A percentile compares a stretch with the other conserved stretches of the same genome.
phyloP scores from a whole-genome alignment of 176 grass and related monocot genomes.

The Paspalum vaginatum region DNA sequence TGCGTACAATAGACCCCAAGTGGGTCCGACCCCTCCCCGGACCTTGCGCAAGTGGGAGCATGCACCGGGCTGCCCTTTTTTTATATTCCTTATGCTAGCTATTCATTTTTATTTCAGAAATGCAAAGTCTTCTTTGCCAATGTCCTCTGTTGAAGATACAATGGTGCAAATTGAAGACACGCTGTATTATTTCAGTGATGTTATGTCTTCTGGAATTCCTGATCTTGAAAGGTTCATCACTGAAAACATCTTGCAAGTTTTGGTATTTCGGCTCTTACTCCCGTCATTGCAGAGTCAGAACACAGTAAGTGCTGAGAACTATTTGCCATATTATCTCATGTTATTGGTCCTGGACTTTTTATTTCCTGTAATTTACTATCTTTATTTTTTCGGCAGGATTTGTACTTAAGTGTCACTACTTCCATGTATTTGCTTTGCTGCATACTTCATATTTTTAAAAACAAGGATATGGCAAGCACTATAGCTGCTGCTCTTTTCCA shows the following conservation, averaged over 20 bases:
- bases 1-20: no score
- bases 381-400: slow-evolving; percentile 65
- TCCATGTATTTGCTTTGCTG: slow-evolving; percentile 91
- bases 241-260: slow-evolving; percentile 84
- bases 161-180: slow-evolving; percentile 94
- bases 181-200: slow-evolving; percentile 99
- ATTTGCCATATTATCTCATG: slow-evolving; percentile 32
- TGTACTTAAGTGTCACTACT: slow-evolving; percentile 74
- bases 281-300: slow-evolving; percentile 65
- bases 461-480: slow-evolving; percentile 86
- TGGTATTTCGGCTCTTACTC: slow-evolving; percentile 92
- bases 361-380: slow-evolving; percentile 33
- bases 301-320: slow-evolving; percentile 52
- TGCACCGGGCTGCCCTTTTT: no score
- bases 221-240: slow-evolving; percentile 91
- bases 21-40: no score
- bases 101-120: slow-evolving; percentile 53
- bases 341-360: slow-evolving; percentile 11
- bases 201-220: slow-evolving; percentile 99
- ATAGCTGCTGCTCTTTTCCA: slow-evolving; percentile 86
- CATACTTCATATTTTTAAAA: slow-evolving; percentile 97
- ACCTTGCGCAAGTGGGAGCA: no score
- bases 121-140: slow-evolving; percentile 48
- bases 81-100: slow-evolving; percentile 33
- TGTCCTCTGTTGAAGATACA: slow-evolving; percentile 59